Conservation (phyloP, 2,329 filamentous ascomycete genomes). For the Akanthomyces uredinophilus region DNA sequence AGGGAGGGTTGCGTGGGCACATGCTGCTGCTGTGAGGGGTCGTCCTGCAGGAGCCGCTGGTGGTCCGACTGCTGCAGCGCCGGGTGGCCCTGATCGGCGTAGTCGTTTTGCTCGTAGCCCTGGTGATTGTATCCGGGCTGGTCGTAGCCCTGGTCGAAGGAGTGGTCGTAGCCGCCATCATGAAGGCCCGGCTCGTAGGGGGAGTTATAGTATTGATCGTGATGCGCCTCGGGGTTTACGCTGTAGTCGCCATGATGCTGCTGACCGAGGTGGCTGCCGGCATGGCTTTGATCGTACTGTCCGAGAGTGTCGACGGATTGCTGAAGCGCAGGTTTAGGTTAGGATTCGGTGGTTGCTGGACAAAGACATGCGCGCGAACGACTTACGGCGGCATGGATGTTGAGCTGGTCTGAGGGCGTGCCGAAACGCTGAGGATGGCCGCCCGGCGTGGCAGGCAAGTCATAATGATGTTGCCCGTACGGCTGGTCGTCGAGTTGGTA, state of each 20-base stretch:
- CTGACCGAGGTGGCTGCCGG: background rate
- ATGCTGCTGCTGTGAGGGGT: conserved; percentile 30
- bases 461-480: conserved; percentile 45
- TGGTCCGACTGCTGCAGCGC: conserved; percentile 67
- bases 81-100: conserved; percentile 64
- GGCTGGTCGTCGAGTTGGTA: conserved; percentile 81
- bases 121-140: conserved; percentile 22
- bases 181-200: conserved; percentile 69
- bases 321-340: conserved; percentile 24
- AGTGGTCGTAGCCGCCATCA: conserved; percentile 39
- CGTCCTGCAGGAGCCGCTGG: conserved; percentile 42
- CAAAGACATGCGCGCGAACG: background rate
- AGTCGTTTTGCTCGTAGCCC: conserved; percentile 38
- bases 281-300: conserved; percentile 1
- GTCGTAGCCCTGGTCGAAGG: conserved; percentile 41
- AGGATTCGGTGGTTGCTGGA: conserved; percentile 1
- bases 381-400: conserved; percentile 79
- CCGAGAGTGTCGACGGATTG: conserved; percentile 43
- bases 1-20: conserved; percentile 42
- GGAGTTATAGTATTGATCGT: conserved; percentile 80
- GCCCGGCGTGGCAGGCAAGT: conserved; percentile 21
- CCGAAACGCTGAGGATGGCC: conserved; percentile 33
- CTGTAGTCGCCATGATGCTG: conserved; percentile 43
- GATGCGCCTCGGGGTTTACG: conserved; percentile 38
- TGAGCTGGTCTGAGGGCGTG: conserved; percentile 69